These are phyloP conservation scores for Paragyromitra xinjiangensis DNA, from an alignment of 495 filamentous ascomycete species.

Conservation along the genomic window DNA sequence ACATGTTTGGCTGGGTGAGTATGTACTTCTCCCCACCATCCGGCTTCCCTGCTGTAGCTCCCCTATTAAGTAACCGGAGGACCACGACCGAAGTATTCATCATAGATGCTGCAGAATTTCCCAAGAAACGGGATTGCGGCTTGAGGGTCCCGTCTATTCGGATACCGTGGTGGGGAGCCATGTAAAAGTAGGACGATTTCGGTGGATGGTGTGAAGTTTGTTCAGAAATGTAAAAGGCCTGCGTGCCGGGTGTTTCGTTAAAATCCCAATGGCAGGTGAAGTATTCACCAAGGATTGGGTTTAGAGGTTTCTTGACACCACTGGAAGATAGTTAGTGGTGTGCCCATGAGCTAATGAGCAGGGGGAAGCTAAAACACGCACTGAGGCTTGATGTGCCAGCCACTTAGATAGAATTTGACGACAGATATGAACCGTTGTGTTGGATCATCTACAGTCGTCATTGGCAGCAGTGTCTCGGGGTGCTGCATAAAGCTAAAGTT, in stretches of 20 bases:
- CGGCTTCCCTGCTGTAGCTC: constrained; percentile 60
- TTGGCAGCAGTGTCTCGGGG: constrained; percentile 90
- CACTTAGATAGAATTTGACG: constrained; percentile 96
- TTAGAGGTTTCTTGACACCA: constrained; percentile 97
- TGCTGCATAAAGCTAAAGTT: constrained; percentile 94
- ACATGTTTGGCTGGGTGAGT: constrained; percentile 98
- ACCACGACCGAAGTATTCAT: constrained; percentile 93
- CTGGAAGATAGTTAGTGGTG: constrained; percentile 63
- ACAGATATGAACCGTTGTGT: constrained; percentile 90
- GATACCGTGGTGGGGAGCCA: constrained; percentile 93
- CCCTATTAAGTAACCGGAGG: constrained; percentile 79
- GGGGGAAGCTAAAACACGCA: constrained; percentile 62
- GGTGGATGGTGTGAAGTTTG: constrained; percentile 98
- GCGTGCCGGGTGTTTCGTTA: constrained; percentile 72
- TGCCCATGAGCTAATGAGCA: constrained; percentile 8
- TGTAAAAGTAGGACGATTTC: constrained; percentile 99
- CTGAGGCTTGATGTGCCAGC: constrained; percentile 99
- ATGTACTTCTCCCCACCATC: constrained; percentile 85
- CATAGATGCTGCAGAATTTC: constrained; percentile 96
- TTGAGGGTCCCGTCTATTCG: constrained; percentile 95
- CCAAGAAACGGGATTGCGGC: constrained; percentile 94
- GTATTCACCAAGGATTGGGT: constrained; percentile 94
- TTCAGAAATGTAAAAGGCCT: constrained; percentile 94
- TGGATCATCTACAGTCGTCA: constrained; percentile 88
- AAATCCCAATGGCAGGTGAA: constrained; percentile 98